phyloP scores from a whole-genome alignment of 2,329 filamentous ascomycete genomes.

The Xylaria sp. region DNA sequence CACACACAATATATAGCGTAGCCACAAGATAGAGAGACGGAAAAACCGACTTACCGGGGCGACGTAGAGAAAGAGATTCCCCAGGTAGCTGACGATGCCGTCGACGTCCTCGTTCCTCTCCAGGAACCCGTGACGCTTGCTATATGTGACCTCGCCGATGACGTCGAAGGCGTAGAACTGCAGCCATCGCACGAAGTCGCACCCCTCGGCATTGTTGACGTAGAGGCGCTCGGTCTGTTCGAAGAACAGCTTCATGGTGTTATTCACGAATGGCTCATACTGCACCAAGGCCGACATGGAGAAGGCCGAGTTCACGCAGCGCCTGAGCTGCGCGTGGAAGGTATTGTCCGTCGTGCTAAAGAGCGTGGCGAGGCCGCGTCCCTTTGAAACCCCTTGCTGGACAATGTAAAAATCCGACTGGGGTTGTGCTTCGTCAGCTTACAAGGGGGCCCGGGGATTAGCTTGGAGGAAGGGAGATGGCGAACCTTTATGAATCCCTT shows the following conservation, averaged over 20 bases:
- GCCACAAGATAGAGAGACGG: neutral
- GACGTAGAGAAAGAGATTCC: constrained; percentile 74
- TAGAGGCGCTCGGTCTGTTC: constrained; percentile 67
- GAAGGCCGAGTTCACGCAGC: constrained; percentile 80
- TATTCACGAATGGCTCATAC: constrained; percentile 83
- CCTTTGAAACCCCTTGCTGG: constrained; percentile 77
- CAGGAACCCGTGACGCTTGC: constrained; percentile 78
- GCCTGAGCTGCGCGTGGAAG: constrained; percentile 79
- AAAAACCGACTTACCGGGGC: constrained; percentile 65
- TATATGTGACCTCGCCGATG: constrained; percentile 81
- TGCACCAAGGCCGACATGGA: constrained; percentile 80
- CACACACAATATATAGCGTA: no score
- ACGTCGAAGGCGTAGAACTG: constrained; percentile 87
- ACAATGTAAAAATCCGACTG: constrained; percentile 84
- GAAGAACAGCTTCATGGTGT: constrained; percentile 77
- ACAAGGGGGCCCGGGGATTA: neutral
- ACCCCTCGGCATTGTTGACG: constrained; percentile 56
- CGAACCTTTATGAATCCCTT: constrained; percentile 81
- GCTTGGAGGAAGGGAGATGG: neutral
- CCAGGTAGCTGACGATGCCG: constrained; percentile 74
- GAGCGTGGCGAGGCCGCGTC: constrained; percentile 73
- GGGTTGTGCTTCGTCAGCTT: constrained; percentile 25
- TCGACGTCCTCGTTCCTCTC: constrained; percentile 80
- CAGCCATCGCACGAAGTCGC: constrained; percentile 77
- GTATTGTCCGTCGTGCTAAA: constrained; percentile 80